Conservation (phyloP, 768 basidiomycete genomes). For the Heimioporus sp. region DNA sequence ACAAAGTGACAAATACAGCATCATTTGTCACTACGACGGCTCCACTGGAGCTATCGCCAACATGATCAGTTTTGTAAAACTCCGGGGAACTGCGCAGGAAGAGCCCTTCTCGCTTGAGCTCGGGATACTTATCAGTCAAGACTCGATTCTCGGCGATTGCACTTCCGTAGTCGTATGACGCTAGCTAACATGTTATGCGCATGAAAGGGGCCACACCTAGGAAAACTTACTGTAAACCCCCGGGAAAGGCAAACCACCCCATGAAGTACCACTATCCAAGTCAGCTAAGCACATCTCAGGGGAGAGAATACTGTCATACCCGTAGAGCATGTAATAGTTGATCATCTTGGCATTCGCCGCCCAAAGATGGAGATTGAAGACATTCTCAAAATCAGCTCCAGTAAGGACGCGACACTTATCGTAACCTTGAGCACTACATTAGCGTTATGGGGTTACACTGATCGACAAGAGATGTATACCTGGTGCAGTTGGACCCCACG, state of each 20-base stretch:
- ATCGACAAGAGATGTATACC: constrained; percentile 33
- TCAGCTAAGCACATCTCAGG: background rate
- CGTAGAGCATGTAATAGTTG: constrained; percentile 85
- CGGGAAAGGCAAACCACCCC: constrained; percentile 79
- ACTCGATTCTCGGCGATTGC: constrained; percentile 66
- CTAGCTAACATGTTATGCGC: constrained; percentile 8
- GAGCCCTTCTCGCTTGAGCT: constrained; percentile 73
- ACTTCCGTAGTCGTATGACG: constrained; percentile 82
- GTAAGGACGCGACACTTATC: constrained; percentile 62
- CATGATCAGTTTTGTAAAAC: constrained; percentile 77
- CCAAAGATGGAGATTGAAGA: constrained; percentile 78
- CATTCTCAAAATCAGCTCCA: constrained; percentile 71
- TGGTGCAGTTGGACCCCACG: constrained; percentile 76
- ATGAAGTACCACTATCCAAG: constrained; percentile 69
- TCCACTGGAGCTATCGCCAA: constrained; percentile 59
- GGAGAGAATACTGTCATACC: constrained; percentile 37
- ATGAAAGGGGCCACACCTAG: background rate
- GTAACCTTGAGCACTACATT: constrained; percentile 45
- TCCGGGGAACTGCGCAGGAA: constrained; percentile 79
- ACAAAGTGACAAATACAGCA: constrained; percentile 55
- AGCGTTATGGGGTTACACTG: background rate
- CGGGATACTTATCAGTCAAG: constrained; percentile 66
- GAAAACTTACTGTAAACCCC: constrained; percentile 56
- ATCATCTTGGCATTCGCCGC: constrained; percentile 80
- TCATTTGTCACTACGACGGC: constrained; percentile 41